Evolutionary conservation across 305 asterid species (phyloP), one percentile per base, ranked within the genome.

Genomic region (Caryopteris hybrid): DNA sequence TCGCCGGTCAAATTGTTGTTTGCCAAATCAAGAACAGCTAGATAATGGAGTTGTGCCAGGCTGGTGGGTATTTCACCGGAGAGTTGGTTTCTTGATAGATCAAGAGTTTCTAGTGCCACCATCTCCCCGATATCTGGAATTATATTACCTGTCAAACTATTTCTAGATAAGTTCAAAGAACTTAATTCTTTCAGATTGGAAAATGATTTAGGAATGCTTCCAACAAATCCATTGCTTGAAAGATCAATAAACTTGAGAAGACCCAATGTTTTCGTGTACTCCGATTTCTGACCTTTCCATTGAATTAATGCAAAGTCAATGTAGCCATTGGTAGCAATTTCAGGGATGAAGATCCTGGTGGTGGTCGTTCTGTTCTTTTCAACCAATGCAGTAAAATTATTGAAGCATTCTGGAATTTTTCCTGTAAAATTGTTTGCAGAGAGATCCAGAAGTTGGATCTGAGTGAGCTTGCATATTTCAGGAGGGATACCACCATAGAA

Each of bases 391-490:
- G 79, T 68, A 31, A 82, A 68, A 47, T 83, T 80, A 36, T 50
- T 27, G 51, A 83, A 65, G 59, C 88, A 83, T 4, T 21, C 53
- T 23, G 79, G 84, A 9, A 83, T 68, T 7, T n/a, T 12, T 10
- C 84, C 84, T 0, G 79, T 51, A 8, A 83, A 8, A 12, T 20
- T 54, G 57, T 83, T 83, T 8, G 41, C 7, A 2, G 80, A 72
- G 22, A 83, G 52, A 25, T 80, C 85, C 65, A 80, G 34, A 13
- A 83, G 36, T 20, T 76, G 82, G 52, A 80, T 63, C 8, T 27
- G 29, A 18, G 46, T 27, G 12, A 80, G 75, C 11, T 50, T 47
- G 50, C 82, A 78, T 1, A 80, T 13, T 22, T 72, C 60, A 0
- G 13, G 56, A 14, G 84, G 85, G 3, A 83, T 66, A 2, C 8